A percentile compares a stretch with the other conserved stretches of the same genome.
phyloP scores from a whole-genome alignment of 2,329 filamentous ascomycete genomes.

The Penicillium sp. region DNA sequence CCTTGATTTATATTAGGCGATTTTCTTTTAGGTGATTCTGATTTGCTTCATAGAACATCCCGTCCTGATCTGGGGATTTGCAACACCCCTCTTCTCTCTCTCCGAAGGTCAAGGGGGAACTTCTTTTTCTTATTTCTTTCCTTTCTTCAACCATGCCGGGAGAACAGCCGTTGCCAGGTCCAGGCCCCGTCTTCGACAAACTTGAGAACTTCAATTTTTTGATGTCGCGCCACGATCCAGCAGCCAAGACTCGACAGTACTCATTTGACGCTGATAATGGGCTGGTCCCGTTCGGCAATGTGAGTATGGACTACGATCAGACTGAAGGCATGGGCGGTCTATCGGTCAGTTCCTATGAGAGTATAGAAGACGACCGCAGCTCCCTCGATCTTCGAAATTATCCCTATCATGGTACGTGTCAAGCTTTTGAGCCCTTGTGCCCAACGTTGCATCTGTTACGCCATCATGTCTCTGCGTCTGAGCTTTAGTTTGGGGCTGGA shows the following conservation, averaged over 20 bases:
- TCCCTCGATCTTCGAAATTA: conserved; percentile 34
- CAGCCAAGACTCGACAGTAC: conserved; percentile 30
- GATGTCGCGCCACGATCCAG: conserved; percentile 28
- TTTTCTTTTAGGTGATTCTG: background rate
- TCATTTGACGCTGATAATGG: conserved; percentile 33
- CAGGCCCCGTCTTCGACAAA: conserved; percentile 24
- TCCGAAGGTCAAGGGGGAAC: conserved; percentile 9
- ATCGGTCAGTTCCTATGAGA: conserved; percentile 37
- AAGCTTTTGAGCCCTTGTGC: conserved; percentile 13
- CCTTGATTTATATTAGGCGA: background rate
- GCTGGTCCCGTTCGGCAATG: conserved; percentile 26
- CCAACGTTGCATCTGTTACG: conserved; percentile 28
- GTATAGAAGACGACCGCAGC: conserved; percentile 34
- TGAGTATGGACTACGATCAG: conserved; percentile 35
- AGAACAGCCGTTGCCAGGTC: conserved; percentile 24
- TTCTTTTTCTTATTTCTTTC: conserved; percentile 14
- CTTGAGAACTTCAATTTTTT: conserved; percentile 34
- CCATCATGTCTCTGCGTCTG: conserved; percentile 20
- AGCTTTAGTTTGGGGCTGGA: background rate
- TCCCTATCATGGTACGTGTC: conserved; percentile 34
- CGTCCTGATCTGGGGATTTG: conserved; percentile 14
- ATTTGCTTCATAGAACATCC: conserved; percentile 7
- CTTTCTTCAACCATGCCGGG: conserved; percentile 24
- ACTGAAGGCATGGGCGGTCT: conserved; percentile 36
- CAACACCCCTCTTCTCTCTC: conserved; percentile 6